phyloP scores from a whole-genome alignment of 306 rosid species.

The Oxytropis ochrocephala region DNA sequence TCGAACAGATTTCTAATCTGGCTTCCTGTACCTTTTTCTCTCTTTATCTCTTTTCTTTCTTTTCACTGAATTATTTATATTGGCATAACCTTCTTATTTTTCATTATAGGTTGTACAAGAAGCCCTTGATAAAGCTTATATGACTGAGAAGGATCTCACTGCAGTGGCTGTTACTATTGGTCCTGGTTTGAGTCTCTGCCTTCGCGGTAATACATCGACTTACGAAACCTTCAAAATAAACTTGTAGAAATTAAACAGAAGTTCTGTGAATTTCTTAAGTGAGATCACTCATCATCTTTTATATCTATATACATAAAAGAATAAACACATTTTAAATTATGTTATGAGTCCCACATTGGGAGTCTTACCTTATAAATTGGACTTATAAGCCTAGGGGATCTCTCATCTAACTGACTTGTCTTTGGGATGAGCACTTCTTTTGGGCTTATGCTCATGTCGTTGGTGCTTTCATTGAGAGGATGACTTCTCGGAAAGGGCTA shows the following conservation, averaged over 20 bases:
- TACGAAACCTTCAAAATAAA: not conserved
- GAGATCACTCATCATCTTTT: not conserved
- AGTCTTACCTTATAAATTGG: too few species aligned
- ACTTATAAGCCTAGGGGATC: too few species aligned
- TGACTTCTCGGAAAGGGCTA: too few species aligned
- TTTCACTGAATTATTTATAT: not conserved
- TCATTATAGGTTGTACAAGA: slow-evolving; percentile 83
- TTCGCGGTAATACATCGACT: slow-evolving; percentile 62
- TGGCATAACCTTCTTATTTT: slow-evolving; percentile 16
- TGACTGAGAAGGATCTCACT: slow-evolving; percentile 68
- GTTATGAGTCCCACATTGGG: too few species aligned
- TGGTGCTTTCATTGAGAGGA: too few species aligned
- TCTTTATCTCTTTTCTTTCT: not conserved
- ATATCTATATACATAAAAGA: not conserved
- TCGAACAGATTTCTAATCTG: slow-evolving; percentile 5
- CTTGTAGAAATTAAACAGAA: not conserved
- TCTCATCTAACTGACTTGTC: too few species aligned
- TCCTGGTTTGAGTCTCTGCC: slow-evolving; percentile 97
- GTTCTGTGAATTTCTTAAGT: not conserved
- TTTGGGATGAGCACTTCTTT: too few species aligned
- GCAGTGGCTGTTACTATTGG: slow-evolving; percentile 98
- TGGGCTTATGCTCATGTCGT: too few species aligned
- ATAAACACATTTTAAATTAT: not conserved
- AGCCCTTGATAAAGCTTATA: slow-evolving; percentile 70
- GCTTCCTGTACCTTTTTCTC: not conserved